Percentiles rank a stretch among this genome's conserved stretches.
Evolutionary conservation across 2,329 filamentous ascomycete species (phyloP).

Genomic region (Colletotrichum camelliae): DNA sequence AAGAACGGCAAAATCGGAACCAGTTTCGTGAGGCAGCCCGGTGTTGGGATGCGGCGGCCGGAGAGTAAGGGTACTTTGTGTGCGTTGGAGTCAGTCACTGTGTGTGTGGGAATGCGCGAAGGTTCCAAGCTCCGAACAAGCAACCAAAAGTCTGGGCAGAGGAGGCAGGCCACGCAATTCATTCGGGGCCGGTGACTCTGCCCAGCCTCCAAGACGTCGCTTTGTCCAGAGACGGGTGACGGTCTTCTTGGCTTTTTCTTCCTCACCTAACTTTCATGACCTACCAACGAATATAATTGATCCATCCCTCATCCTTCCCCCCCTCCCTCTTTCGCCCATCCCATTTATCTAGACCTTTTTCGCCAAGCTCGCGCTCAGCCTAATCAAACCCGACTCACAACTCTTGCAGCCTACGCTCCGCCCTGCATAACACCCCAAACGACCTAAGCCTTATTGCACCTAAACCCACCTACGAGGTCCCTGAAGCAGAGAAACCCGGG

Average conservation of each 20-base stretch:
- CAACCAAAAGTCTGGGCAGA: neutral
- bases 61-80: neutral
- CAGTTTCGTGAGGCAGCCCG: neutral
- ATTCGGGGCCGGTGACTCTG: constrained; percentile 15
- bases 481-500: neutral
- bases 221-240: neutral
- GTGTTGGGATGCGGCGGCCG: neutral
- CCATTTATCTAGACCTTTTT: neutral
- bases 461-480: neutral
- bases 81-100: neutral
- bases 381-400: neutral
- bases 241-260: constrained; percentile 7
- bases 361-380: neutral
- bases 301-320: neutral
- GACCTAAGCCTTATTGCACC: neutral
- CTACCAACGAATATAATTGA: constrained; percentile 10
- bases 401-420: neutral
- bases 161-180: constrained; percentile 15
- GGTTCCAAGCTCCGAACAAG: neutral
- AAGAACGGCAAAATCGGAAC: neutral
- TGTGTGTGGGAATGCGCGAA: neutral
- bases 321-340: neutral
- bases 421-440: neutral
- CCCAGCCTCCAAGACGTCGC: constrained; percentile 20
- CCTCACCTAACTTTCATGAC: neutral